A percentile compares a stretch with the other conserved stretches of the same genome.
phyloP scores from a whole-genome alignment of 2,329 filamentous ascomycete species.

The Fusarium caatingaense region DNA sequence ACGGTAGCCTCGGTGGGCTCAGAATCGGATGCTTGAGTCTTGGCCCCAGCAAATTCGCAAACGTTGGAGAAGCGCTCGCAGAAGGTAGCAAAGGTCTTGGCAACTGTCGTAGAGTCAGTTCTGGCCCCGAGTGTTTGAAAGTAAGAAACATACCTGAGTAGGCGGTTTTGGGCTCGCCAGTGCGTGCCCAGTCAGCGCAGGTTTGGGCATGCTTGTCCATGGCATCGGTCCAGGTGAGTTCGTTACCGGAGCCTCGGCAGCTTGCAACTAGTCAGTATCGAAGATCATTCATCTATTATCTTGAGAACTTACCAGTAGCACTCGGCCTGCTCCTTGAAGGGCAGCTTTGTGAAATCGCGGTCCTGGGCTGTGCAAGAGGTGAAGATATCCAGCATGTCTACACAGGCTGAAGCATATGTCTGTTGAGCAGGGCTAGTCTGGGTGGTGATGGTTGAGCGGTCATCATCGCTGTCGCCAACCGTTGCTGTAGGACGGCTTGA shows the following conservation, averaged over 20 bases:
- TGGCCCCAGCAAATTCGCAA: conserved; percentile 31
- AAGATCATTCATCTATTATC: background rate
- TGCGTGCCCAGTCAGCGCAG: conserved; percentile 48
- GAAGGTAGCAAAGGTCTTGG: conserved; percentile 46
- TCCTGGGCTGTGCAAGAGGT: conserved; percentile 43
- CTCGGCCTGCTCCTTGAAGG: conserved; percentile 45
- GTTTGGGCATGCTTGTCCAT: conserved; percentile 48
- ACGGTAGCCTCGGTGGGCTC: conserved; percentile 9
- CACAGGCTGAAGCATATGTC: conserved; percentile 42
- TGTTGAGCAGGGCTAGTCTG: conserved; percentile 25
- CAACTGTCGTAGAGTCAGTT: conserved; percentile 43
- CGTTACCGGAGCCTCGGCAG: conserved; percentile 37
- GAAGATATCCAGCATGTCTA: conserved; percentile 45
- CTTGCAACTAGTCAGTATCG: conserved; percentile 35
- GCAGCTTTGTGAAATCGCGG: conserved; percentile 43
- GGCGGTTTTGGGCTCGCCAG: conserved; percentile 43
- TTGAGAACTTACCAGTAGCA: conserved; percentile 49
- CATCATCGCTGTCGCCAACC: conserved; percentile 1
- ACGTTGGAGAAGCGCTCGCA: conserved; percentile 48
- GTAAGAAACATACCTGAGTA: conserved; percentile 41
- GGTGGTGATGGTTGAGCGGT: conserved; percentile 23
- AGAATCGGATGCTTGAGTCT: conserved; percentile 22
- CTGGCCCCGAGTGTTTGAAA: background rate
- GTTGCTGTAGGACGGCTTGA: conserved; percentile 14
- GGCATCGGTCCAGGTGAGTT: conserved; percentile 47